Evolutionary conservation across 2,329 filamentous ascomycete species (phyloP), one percentile per base, ranked within the genome.

Genomic region (Leptosphaerulina australis): DNA sequence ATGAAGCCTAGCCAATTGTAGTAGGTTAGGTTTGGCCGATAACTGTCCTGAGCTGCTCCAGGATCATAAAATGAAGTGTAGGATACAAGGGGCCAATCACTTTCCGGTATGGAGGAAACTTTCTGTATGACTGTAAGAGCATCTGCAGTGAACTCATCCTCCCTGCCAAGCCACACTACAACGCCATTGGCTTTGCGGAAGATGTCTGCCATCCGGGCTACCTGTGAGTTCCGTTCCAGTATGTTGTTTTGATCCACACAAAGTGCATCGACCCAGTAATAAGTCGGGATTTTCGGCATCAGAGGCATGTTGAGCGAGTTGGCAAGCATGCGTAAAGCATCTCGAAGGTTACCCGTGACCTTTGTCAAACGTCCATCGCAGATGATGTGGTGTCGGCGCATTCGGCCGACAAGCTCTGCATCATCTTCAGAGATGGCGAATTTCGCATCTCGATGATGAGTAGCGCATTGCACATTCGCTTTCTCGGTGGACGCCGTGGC

Each of bases 221-320:
- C 66, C 31, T 69, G 65, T 5, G 36, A 34, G 30, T 63, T 68
- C 21, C 63, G 35, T 39, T 70, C 67, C 9, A 48, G 17, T 8
- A 60, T 52, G 35, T 66, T 58, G 12, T 49, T 26, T 44, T 70
- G 66, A 36, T 70, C 39, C 39, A 70, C 56, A 49, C 65, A 70
- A n/a, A 69, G 38, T 15, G 63, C 58, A 50, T 69, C 68, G 18
- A 69, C 59, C 67, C 65, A 70, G 35, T 67, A 59, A 31, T 65
- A 64, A 21, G 25, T 53, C 8, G 61, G 45, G 6, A 21, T 54
- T 10, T 34, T 39, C 0, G 41, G 26, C 36, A 50, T 38, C 4
- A 47, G 15, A 34, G 46, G 39, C 26, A 56, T 41, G 11, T 37
- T 38, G 14, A 50, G 36, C 5, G 55, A 25, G 18, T 45, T 55